A percentile compares a stretch with the other conserved stretches of the same genome.
Evolutionary conservation across 208 protist species (phyloP).

Genomic region (Tritrichomonas foetus): DNA sequence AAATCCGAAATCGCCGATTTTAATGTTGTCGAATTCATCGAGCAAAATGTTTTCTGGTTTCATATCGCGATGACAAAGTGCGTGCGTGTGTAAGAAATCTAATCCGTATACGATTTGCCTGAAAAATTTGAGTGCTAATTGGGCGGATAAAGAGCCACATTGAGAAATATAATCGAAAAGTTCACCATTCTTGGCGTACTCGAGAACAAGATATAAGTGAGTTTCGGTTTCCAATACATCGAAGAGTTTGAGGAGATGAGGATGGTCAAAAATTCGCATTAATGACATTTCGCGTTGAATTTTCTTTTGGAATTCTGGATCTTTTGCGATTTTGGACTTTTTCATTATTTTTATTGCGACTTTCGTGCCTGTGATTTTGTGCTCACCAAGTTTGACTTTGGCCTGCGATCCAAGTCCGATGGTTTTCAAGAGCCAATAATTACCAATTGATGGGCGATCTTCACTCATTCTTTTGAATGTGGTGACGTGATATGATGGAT

Average conservation of each 20-base stretch:
- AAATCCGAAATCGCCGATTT: conserved; percentile 38
- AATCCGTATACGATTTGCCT: conserved; percentile 42
- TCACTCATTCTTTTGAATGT: no score
- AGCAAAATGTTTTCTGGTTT: conserved; percentile 46
- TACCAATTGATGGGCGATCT: neutral
- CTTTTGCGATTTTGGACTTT: neutral
- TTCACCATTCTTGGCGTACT: neutral
- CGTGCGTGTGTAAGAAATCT: conserved; percentile 38
- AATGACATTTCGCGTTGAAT: neutral
- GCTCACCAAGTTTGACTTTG: neutral
- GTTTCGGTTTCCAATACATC: neutral
- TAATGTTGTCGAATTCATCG: conserved; percentile 17
- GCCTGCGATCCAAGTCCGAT: neutral
- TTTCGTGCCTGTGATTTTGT: neutral
- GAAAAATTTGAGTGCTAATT: neutral
- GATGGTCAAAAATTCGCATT: neutral
- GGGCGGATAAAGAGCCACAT: neutral
- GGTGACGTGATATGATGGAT: no score
- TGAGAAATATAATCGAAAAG: neutral
- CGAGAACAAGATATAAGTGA: neutral
- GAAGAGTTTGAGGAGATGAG: neutral
- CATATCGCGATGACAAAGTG: conserved; percentile 43
- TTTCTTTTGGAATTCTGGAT: neutral
- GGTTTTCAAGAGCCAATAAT: neutral
- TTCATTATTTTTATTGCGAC: conserved; percentile 36